Evolutionary conservation across 208 protist species (phyloP), one percentile per base, ranked within the genome.

Genomic region (Porcisia deanei): DNA sequence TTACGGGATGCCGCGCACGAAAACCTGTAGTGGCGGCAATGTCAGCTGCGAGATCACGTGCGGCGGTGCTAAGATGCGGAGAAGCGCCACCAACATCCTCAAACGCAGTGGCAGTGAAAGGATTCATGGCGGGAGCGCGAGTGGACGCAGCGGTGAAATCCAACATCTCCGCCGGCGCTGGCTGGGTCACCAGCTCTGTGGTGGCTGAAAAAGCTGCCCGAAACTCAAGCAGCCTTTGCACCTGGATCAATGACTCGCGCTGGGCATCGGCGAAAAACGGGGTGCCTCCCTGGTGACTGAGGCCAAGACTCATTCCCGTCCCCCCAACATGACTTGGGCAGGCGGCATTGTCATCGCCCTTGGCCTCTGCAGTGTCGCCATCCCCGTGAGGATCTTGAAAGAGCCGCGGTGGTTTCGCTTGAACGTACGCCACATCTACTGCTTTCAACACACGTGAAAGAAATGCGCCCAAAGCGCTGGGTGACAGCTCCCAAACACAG

Each of bases 1-100:
- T 37, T 6, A 3, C 64, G 4, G 55, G 43, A 41, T 47, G 34
- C 34, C 25, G 8, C 22, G 61, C 3, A 73, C 47, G 20, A 52
- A 57, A 6, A 20, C 25, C 52, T n/a, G 71, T 77, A 1, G 73
- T 75, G 52, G 78, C 78, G 41, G 78, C 59, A 47, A 82, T 78
- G 53, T 82, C 78, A 0, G 58, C 59, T 37, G 78, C 78, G 49
- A 82, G 63, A 2, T 71, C 78, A 22, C 71, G 66, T 39, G 78
- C 78, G n/a, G 78, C 78, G 16, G 57, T 37, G 10, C 78, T 59
- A 20, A 78, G 57, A 39, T 14, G 25, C 10, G 30, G 49, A 30
- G 30, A 25, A 9, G 4, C 43, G n/a, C 14, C 47, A 58, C n/a
- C 22, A 71, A 55, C 41, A 20, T 67, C 63, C 16, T 10, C 39